Base-by-base conservation (phyloP, 2,329 filamentous ascomycete species). In the Incumbomyces delicatus region DNA sequence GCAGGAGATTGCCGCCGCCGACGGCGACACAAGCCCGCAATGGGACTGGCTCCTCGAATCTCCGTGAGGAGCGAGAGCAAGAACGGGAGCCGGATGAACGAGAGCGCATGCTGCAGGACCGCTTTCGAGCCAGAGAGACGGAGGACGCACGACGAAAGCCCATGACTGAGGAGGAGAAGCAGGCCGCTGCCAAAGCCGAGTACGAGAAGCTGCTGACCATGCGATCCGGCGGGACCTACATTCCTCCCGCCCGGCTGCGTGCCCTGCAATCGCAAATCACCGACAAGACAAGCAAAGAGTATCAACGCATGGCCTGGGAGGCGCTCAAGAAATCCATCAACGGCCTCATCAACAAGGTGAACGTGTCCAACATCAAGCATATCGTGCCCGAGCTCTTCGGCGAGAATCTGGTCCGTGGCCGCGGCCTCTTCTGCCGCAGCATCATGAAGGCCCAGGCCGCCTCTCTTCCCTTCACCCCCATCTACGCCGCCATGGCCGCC, bases 361-460 rank as follows among this genome's bases (percentile, higher is more conserved):
- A 96, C 67, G 86, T 90, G 47, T 87, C 85, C 30, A 98, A 98
- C 66, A 96, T 98, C 75, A 96, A 98, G 68, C 78, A 85, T 61
- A 95, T 98, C 52, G 88, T 96, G 18, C 90, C 90, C 1, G 92
- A 98, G 68, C 74, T 98, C 38, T 98, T 98, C 66, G 80, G 81
- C 41, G 92, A 98, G 73, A 98, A 98, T 63, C 68, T 98, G 58
- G 75, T 98, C 34, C 83, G 92, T 48, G 92, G 92, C 6, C 78
- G 92, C 50, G 92, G 92, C 16, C 69, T 98, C 50, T 95, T 96
- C 66, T 95, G 90, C 68, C 79, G 92, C 53, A 90, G 87, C 57
- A 92, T 98, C 60, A 95, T 96, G 88, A 96, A 96, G 71, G 92
- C 92, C 0, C 92, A 98, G 69, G 88, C 90, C 12, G 88, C 90